These are phyloP conservation scores for Beta macrorhiza DNA, from an alignment of 179 eudicot species.

Conservation along the genomic window DNA sequence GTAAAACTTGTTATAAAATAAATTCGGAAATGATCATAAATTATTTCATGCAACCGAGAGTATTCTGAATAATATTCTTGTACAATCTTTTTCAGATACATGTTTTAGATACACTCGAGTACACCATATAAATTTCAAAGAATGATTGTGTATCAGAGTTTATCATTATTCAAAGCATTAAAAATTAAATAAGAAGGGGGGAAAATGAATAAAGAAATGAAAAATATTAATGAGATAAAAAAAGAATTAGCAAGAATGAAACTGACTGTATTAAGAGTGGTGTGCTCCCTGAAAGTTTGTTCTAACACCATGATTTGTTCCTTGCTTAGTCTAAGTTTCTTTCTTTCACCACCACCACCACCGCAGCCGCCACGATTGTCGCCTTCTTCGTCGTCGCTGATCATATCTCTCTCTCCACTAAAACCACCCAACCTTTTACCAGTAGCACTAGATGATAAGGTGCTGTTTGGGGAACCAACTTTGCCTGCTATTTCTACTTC, in stretches of 20 bases:
- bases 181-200: neutral
- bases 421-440: constrained; percentile 35
- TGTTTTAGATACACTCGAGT: neutral
- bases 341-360: constrained; percentile 45
- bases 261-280: constrained; percentile 72
- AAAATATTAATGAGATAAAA: neutral
- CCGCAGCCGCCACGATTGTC: constrained; percentile 35
- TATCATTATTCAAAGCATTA: too few relatives aligned
- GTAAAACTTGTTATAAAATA: neutral
- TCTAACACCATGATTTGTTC: constrained; percentile 74
- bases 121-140: neutral
- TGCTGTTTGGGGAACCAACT: constrained; percentile 68
- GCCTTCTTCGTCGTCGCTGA: constrained; percentile 31
- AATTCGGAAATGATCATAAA: too few relatives aligned
- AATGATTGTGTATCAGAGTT: too few relatives aligned
- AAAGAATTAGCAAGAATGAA: constrained; percentile 13
- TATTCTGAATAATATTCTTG: neutral
- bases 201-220: neutral
- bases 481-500: constrained; percentile 34
- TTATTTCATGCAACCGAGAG: neutral
- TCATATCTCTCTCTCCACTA: constrained; percentile 31
- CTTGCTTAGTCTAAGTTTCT: constrained; percentile 66
- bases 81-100: neutral
- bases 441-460: constrained; percentile 49
- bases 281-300: constrained; percentile 60